Conservation (phyloP, 2,329 filamentous ascomycete species). For the Teratosphaeria gauchensis region DNA sequence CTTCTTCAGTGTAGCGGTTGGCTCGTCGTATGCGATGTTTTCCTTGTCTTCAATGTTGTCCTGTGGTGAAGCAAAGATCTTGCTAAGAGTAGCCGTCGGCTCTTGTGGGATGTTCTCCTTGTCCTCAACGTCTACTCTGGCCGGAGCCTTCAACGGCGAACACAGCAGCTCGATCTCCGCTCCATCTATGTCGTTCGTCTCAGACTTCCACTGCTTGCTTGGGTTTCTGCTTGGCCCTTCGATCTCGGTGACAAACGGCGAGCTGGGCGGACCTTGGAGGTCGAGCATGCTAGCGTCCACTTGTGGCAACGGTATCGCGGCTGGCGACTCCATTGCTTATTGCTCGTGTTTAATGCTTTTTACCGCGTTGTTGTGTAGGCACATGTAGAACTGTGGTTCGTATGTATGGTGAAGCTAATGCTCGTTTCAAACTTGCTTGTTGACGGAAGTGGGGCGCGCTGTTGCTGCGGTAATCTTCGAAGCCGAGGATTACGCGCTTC, state of each 20-base stretch:
- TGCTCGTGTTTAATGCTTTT: neutral
- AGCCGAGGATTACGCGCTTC: no score
- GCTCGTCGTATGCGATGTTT: constrained; percentile 17
- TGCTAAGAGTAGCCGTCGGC: constrained; percentile 6
- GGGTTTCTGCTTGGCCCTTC: constrained; percentile 25
- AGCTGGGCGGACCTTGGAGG: constrained; percentile 33
- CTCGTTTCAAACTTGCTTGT: neutral
- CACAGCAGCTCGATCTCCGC: constrained; percentile 2
- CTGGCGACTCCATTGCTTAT: constrained; percentile 14
- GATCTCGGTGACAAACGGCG: constrained; percentile 39
- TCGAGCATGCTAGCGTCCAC: constrained; percentile 18
- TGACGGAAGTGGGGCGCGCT: neutral
- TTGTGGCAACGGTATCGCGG: constrained; percentile 4
- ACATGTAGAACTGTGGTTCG: neutral
- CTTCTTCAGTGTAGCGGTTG: constrained; percentile 13
- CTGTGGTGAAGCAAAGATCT: constrained; percentile 10
- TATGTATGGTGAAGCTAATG: no score
- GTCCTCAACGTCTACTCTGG: neutral
- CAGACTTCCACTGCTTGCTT: constrained; percentile 20
- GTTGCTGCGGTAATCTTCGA: neutral
- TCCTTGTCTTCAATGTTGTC: constrained; percentile 22
- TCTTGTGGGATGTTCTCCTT: neutral
- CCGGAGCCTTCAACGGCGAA: constrained; percentile 2
- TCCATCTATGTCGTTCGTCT: constrained; percentile 8
- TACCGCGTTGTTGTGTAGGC: neutral